Conservation (phyloP, 108 stramenopile species). For the Cyclotella atomus region DNA sequence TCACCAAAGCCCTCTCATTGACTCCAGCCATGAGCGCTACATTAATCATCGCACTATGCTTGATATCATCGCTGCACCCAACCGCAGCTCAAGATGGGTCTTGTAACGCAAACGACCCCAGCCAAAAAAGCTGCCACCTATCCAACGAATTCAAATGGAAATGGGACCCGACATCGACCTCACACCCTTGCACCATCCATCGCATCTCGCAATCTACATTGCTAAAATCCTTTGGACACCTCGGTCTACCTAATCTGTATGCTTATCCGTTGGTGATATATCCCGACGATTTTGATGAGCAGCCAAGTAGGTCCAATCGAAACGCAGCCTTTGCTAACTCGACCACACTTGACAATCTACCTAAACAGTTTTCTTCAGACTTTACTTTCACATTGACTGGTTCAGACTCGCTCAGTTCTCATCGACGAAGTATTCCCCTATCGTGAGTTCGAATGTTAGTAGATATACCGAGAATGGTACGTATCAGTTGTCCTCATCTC, state of each 20-base stretch:
- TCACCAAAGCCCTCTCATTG: no score
- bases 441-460: no score
- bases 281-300: slow-evolving; percentile 15
- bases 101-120: no score
- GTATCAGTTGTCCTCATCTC: no score
- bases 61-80: no score
- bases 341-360: slow-evolving; percentile 54
- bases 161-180: slow-evolving; percentile 64
- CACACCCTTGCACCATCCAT: slow-evolving; percentile 71
- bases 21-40: no score
- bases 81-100: no score
- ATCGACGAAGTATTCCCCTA: no score
- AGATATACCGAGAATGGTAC: no score
- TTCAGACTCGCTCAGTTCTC: slow-evolving; percentile 78
- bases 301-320: slow-evolving; percentile 4
- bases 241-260: slow-evolving; percentile 61
- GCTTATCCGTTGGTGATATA: slow-evolving; percentile 63
- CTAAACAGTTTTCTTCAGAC: slow-evolving; percentile 51
- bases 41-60: no score
- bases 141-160: slow-evolving; percentile 33
- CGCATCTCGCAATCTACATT: slow-evolving; percentile 53
- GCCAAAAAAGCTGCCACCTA: no score
- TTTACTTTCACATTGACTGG: slow-evolving; percentile 82
- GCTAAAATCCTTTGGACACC: slow-evolving; percentile 35
- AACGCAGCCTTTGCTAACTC: slow-evolving; percentile 57